phyloP scores from a whole-genome alignment of 345 rosid species.

The Diplotaxis tenuifolia region DNA sequence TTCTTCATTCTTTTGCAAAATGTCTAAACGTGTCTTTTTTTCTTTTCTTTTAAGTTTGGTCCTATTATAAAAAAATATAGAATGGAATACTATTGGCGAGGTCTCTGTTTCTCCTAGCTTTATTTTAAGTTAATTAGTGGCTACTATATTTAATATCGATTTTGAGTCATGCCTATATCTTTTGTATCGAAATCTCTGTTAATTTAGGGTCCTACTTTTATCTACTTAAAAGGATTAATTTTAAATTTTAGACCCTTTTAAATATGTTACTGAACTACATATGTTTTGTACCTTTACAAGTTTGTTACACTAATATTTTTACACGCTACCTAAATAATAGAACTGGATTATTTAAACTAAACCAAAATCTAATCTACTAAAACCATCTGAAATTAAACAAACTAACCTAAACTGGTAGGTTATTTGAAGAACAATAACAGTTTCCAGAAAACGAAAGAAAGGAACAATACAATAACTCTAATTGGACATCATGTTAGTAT shows the following conservation, averaged over 20 bases:
- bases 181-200: background rate
- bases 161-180: background rate
- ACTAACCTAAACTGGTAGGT: background rate
- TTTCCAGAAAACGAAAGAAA: background rate
- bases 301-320: background rate
- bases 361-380: background rate
- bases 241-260: background rate
- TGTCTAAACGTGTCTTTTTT: background rate
- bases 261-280: background rate
- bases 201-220: too few relatives aligned
- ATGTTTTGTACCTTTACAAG: background rate
- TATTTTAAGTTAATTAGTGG: background rate
- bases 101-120: constrained; percentile 9
- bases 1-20: background rate
- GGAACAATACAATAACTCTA: too few relatives aligned
- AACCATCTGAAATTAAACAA: background rate
- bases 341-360: too few relatives aligned
- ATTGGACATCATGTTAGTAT: too few relatives aligned
- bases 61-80: background rate
- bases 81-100: constrained; percentile 9
- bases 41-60: background rate
- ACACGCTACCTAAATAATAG: background rate
- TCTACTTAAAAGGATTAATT: too few relatives aligned
- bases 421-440: too few relatives aligned
- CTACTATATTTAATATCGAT: background rate